A percentile compares a stretch with the other conserved stretches of the same genome.
These are phyloP conservation scores for Dimocarpus longan DNA, from an alignment of 345 rosid species.

Conservation along the genomic window DNA sequence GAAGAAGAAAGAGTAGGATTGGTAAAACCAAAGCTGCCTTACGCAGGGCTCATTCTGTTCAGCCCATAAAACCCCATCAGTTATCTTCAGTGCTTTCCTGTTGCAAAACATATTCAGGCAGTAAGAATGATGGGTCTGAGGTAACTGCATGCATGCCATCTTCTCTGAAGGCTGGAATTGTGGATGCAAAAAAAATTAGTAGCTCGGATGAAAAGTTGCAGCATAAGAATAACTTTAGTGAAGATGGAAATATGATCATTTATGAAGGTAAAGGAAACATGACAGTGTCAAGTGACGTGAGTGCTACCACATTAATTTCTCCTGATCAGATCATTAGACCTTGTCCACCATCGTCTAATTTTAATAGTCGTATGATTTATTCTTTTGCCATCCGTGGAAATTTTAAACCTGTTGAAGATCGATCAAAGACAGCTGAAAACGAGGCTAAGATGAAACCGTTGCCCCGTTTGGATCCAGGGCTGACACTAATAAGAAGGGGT, in stretches of 20 bases:
- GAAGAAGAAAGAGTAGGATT: slow-evolving; percentile 42
- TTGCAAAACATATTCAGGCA: slow-evolving; percentile 26
- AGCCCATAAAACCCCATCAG: slow-evolving; percentile 36
- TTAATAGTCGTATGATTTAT: slow-evolving; percentile 11
- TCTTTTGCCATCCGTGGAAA: slow-evolving; percentile 22
- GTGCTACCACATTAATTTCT: slow-evolving; percentile 5
- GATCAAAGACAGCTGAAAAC: slow-evolving; percentile 21
- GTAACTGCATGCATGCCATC: slow-evolving; percentile 2
- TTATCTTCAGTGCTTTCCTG: slow-evolving; percentile 36
- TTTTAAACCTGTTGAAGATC: slow-evolving; percentile 33
- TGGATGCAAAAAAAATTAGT: slow-evolving; percentile 11
- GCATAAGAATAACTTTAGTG: slow-evolving; percentile 13
- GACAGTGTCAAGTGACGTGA: slow-evolving; percentile 10
- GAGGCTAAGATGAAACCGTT: slow-evolving; percentile 38
- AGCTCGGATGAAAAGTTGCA: slow-evolving; percentile 31
- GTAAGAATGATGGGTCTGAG: slow-evolving; percentile 24
- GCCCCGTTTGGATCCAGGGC: slow-evolving; percentile 39
- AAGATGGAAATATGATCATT: slow-evolving; percentile 23
- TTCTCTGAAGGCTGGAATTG: slow-evolving; percentile 26
- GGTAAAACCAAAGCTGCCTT: slow-evolving; percentile 42
- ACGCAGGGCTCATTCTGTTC: slow-evolving; percentile 25
- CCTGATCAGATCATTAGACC: slow-evolving; percentile 27
- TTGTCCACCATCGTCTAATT: slow-evolving; percentile 26
- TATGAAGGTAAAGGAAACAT: slow-evolving; percentile 32
- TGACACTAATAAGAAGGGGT: slow-evolving; percentile 31